Base-by-base conservation (phyloP, 2,329 filamentous ascomycete species). In the Penicillium palitans region DNA sequence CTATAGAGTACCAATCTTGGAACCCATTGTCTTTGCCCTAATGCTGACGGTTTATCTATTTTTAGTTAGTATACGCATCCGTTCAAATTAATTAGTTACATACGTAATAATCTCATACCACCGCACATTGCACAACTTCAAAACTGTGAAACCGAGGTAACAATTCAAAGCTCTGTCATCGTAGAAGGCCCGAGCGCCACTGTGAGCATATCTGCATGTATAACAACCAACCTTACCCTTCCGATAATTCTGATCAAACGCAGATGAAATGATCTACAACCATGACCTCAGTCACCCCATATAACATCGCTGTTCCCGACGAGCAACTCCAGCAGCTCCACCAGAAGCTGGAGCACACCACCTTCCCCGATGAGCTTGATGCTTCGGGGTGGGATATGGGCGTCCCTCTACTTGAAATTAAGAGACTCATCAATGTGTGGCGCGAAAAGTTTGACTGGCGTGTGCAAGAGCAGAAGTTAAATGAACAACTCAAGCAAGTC, bases 391-490 rank as follows among this genome's bases (percentile, higher is more conserved):
- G 84, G 84, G 77, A 82, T 17, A 83, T 86, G 64, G 87, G 87
- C 17, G 78, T 83, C 12, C 86, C 86, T 0, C 71, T 88, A 0
- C 72, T 31, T n/a, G 61, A 66, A 8, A 73, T 90, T 58, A 84
- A 85, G 66, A 79, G 85, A 10, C 77, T 90, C 24, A 76, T 81
- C 2, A 72, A 77, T 6, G 77, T 83, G 63, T 90, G 87, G 87
- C 76, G 79, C 39, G 74, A 81, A 5, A 68, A 68, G 0, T 86
- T 82, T 67, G 82, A 89, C 70, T 90, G 87, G 87, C 80, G 84
- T 33, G 74, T 76, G 37, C 79, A 81, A 21, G 87, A 90, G 70
- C 72, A 77, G 5, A 77, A 79, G 47, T 70, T 90, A 12, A 90
- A 90, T 67, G 70, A 74, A 13, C 59, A 79, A 31, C 71, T 88